Evolutionary conservation across 169 alveolate species (phyloP).

Genomic region (Cryptosporidium viatorum): DNA sequence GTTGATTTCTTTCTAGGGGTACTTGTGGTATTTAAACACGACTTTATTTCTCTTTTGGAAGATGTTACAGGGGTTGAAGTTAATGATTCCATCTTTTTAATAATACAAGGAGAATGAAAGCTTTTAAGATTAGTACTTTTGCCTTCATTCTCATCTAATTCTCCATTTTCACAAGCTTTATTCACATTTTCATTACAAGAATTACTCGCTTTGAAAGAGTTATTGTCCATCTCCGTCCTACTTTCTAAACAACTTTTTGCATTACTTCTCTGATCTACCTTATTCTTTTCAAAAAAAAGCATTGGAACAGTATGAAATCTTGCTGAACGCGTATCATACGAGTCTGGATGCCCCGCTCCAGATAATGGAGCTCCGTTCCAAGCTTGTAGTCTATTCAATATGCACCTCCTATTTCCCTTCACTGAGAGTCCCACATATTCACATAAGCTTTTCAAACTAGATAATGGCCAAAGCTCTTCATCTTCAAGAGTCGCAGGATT

Average conservation of each 20-base stretch:
- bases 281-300: slow-evolving; percentile 19
- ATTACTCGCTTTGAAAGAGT: neutral
- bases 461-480: slow-evolving; percentile 68
- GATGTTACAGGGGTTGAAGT: slow-evolving; percentile 6
- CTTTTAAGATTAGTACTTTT: neutral
- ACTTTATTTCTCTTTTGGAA: neutral
- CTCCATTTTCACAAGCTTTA: neutral
- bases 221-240: neutral
- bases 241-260: neutral
- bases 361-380: slow-evolving; percentile 76
- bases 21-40: slow-evolving; percentile 3
- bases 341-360: slow-evolving; percentile 74
- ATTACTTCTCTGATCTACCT: neutral
- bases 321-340: slow-evolving; percentile 61
- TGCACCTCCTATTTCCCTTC: slow-evolving; percentile 56
- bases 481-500: slow-evolving; percentile 73
- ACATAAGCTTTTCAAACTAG: slow-evolving; percentile 43
- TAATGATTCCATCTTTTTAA: slow-evolving; percentile 19
- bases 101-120: slow-evolving; percentile 31
- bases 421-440: slow-evolving; percentile 43
- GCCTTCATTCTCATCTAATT: slow-evolving; percentile 2
- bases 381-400: slow-evolving; percentile 57
- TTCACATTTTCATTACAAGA: neutral
- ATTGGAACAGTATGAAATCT: slow-evolving; percentile 70
- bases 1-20: slow-evolving; percentile 7